Evolutionary conservation across 208 protist genomes (phyloP), one percentile per base, ranked within the genome.

Genomic region (Trypanosoma theileri): DNA sequence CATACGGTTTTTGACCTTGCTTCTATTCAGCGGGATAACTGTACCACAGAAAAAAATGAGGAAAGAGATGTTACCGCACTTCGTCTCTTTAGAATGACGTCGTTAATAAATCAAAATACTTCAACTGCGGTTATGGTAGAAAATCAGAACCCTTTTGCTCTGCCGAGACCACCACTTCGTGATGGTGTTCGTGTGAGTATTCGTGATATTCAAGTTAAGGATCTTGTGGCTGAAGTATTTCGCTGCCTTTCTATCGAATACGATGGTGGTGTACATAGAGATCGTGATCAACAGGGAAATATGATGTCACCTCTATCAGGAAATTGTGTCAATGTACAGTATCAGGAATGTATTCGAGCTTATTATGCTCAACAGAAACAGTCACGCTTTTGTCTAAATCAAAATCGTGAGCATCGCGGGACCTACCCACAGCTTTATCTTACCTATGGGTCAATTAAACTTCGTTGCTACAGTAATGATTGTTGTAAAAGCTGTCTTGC

Each of bases 381-480:
- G 21, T 90, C 70, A 70, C 73, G 73, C 48, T 96, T 82, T 79
- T 96, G 90, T 51, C 51, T 92, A 10, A 77, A 76, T n/a, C 80
- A 82, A 55, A 31, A 73, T 31, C 79, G 90, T 0, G 24, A 58
- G 12, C 90, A 96, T 71, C 81, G 81, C 51, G 28, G 71, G 12
- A 96, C 90, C 12, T 96, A 86, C 64, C 77, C 73, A 0, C 90
- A 96, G 78, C 77, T 96, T 28, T 96, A 93, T 68, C 69, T 96
- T 21, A 96, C 90, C 12, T 96, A 91, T 66, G 86, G 87, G n/a
- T 92, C 85, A 16, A 90, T 96, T 63, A 96, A 96, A 69, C 56
- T 96, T 19, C 87, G 90, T 26, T 96, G 90, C 77, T 96, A 93
- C 77, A 70, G 86, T 46, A 96, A 96, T 66, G 90, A 96, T 78